Evolutionary conservation across 2,329 filamentous ascomycete genomes (phyloP).

Genomic region (Beauveria medogensis): DNA sequence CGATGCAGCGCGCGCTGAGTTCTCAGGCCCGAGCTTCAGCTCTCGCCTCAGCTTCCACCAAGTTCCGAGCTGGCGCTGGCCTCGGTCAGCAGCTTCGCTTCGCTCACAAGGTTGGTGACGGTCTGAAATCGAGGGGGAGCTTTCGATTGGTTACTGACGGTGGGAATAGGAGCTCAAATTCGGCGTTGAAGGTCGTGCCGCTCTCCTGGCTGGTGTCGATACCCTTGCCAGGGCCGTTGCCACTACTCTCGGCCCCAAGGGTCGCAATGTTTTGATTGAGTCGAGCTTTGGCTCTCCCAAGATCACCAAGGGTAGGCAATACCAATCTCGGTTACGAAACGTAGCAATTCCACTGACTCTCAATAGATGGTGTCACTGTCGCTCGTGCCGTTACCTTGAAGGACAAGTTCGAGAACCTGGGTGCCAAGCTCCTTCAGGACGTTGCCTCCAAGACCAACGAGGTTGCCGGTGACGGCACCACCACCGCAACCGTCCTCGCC

Average conservation of each 20-base stretch:
- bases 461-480: slow-evolving; percentile 96
- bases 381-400: slow-evolving; percentile 85
- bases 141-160: slow-evolving; percentile 10
- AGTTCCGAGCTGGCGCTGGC: slow-evolving; percentile 55
- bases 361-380: slow-evolving; percentile 74
- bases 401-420: slow-evolving; percentile 99
- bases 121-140: slow-evolving; percentile 7
- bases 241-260: slow-evolving; percentile 94
- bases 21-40: slow-evolving; percentile 72
- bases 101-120: slow-evolving; percentile 76
- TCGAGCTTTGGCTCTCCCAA: slow-evolving; percentile 98
- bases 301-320: slow-evolving; percentile 86
- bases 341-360: neutral
- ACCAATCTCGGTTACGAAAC: neutral
- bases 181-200: slow-evolving; percentile 84
- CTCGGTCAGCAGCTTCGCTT: slow-evolving; percentile 87
- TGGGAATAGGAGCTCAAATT: slow-evolving; percentile 82
- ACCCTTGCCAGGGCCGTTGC: slow-evolving; percentile 94
- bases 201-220: slow-evolving; percentile 88
- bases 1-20: slow-evolving; percentile 93
- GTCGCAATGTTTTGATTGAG: slow-evolving; percentile 96
- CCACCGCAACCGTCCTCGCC: slow-evolving; percentile 92
- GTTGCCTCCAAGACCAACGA: slow-evolving; percentile 99
- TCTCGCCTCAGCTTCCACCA: slow-evolving; percentile 61
- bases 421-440: slow-evolving; percentile 91